phyloP scores from a whole-genome alignment of 768 basidiomycete genomes.

The Jaapia argillacea region DNA sequence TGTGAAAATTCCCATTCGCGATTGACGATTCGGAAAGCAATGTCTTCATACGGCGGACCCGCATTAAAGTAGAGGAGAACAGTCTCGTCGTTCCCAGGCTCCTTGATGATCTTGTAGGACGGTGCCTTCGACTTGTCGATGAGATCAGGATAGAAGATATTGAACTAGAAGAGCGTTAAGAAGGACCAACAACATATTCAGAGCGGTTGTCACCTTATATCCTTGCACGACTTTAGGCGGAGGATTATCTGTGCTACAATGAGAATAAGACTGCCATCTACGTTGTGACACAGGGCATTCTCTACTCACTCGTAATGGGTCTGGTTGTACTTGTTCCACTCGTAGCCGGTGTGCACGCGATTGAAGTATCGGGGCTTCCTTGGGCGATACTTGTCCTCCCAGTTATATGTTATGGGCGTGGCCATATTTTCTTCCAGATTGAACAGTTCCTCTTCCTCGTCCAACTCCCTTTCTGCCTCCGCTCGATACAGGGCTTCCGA shows the following conservation, averaged over 20 bases:
- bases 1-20: constrained; percentile 98
- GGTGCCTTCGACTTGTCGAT: constrained; percentile 98
- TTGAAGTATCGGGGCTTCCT: constrained; percentile 98
- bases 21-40: constrained; percentile 96
- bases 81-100: constrained; percentile 92
- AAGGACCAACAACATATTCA: constrained; percentile 3
- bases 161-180: constrained; percentile 63
- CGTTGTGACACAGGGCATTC: constrained; percentile 2
- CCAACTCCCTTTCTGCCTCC: constrained; percentile 86
- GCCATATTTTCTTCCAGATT: constrained; percentile 85
- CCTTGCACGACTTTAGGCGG: constrained; percentile 99
- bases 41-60: constrained; percentile 97
- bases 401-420: constrained; percentile 82
- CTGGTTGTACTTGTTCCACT: constrained; percentile 99
- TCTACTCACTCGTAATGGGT: constrained; percentile 92
- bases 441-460: constrained; percentile 94
- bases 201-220: constrained; percentile 85
- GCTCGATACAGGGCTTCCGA: constrained; percentile 88
- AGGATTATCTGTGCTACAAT: constrained; percentile 84
- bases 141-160: constrained; percentile 98
- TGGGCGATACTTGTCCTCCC: constrained; percentile 98
- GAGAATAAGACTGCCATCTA: constrained; percentile 11
- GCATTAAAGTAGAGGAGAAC: constrained; percentile 89
- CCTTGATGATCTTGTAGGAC: constrained; percentile 91
- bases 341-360: constrained; percentile 96